A percentile compares a stretch with the other conserved stretches of the same genome.
Conservation (phyloP, 1,284 basidiomycete species). For the Leccinum angustisporum region DNA sequence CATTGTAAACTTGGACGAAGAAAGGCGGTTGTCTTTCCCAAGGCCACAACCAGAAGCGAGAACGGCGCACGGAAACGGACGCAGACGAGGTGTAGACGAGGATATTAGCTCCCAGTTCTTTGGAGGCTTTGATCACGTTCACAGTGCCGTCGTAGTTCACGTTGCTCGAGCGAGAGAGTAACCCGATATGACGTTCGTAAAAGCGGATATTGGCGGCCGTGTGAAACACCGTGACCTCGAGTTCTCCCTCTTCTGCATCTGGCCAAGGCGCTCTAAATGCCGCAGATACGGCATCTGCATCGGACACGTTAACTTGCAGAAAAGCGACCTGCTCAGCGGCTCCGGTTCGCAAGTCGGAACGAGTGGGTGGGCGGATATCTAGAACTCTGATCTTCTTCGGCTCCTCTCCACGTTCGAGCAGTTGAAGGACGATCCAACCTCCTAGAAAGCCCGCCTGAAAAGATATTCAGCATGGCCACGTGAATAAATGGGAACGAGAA, state of each 20-base stretch:
- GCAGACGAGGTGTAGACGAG: conserved; percentile 67
- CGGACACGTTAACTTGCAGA: conserved; percentile 55
- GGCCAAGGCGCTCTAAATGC: conserved; percentile 71
- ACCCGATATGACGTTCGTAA: conserved; percentile 56
- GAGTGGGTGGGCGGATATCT: conserved; percentile 58
- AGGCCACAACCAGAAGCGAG: conserved; percentile 66
- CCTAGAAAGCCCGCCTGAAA: conserved; percentile 68
- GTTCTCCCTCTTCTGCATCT: conserved; percentile 22
- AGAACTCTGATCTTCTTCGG: conserved; percentile 63
- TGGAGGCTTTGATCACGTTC: conserved; percentile 50
- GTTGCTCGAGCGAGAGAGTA: conserved; percentile 52
- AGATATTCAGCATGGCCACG: conserved; percentile 1
- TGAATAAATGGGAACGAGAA: conserved; percentile 6
- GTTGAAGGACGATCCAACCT: conserved; percentile 70
- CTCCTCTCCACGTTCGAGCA: conserved; percentile 68
- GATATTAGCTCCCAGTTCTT: conserved; percentile 46
- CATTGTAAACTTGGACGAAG: conserved; percentile 58
- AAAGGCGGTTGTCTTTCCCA: conserved; percentile 60
- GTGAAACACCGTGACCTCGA: conserved; percentile 62
- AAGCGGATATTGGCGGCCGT: conserved; percentile 75
- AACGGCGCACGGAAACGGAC: conserved; percentile 50
- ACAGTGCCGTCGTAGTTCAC: conserved; percentile 67
- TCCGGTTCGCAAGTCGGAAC: conserved; percentile 52
- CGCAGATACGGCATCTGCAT: conserved; percentile 48
- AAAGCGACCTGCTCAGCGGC: conserved; percentile 53